Evolutionary conservation across 2,329 filamentous ascomycete genomes (phyloP), one percentile per base, ranked within the genome.

Genomic region (Hypoxylon sp.): DNA sequence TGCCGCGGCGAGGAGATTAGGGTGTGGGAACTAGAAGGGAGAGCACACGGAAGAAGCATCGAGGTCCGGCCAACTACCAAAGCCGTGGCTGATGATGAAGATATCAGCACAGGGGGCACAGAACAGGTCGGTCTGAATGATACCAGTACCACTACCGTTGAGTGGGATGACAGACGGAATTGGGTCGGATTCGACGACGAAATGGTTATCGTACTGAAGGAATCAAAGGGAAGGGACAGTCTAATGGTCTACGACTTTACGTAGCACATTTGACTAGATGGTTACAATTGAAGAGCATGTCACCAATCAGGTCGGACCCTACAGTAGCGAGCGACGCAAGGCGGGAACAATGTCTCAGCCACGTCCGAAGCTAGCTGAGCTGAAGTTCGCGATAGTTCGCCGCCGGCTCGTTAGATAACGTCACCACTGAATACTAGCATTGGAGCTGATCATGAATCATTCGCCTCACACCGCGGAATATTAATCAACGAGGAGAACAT

Each of bases 111-210:
- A 24, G 57, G 37, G 4, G 52, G 11, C 20, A n/a, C 58, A 24
- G 55, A 43, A 4, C 24, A n/a, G 11, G 24, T 27, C 5, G 13
- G n/a, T 17, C 15, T n/a, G n/a, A n/a, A n/a, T n/a, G n/a, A 35
- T 11, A 50, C 45, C 1, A 35, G 56, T 21, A 3, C 29, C 10
- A 20, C 24, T 1, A 20, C 27, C 3, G 35, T 41, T n/a, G 69
- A 71, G 20, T 77, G 77, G 72, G 78, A 83, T 29, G 80, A 81
- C 55, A 73, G 75, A 45, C 76, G 80, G 57, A 83, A 83, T 48
- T 94, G 89, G 85, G 86, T 97, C 7, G 91, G 91, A 0, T 97
- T 97, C 68, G 92, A 97, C 69, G 91, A 96, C 38, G 91, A 96
- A 74, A 92, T 92, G 77, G 90, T 97, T n/a, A 88, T 96, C 60